Evolutionary conservation across 495 filamentous ascomycete species (phyloP), one percentile per base, ranked within the genome.

Genomic region (Sordaria brevicollis): DNA sequence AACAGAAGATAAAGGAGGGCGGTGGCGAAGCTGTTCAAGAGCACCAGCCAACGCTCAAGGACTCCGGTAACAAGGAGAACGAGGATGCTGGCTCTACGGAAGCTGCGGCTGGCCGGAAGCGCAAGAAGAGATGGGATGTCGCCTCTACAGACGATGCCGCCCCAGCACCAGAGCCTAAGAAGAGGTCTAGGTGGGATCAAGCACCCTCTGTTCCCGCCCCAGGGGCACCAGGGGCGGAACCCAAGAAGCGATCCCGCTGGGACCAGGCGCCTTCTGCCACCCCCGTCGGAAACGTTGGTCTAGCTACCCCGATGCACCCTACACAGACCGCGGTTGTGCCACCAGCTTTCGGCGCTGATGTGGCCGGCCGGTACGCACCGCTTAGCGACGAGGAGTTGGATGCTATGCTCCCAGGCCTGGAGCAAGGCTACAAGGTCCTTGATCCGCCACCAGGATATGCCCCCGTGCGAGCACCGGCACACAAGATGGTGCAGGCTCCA

Each of bases 71-170:
- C 65, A 89, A 93, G 80, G 90, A 93, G 79, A 91, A 91, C 73
- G 84, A 82, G 57, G 88, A 95, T 29, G 83, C 88, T 67, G 89
- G 90, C 25, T 87, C 90, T 17, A 88, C 90, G 31, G 91, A 88
- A 19, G 89, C 85, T 13, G 78, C 85, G 15, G 75, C 76, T 25
- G 89, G 89, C 4, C 86, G 89, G 68, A 97, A 94, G 85, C 88
- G 92, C 73, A 97, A 96, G 84, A 93, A 95, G 83, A 86, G 95
- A 76, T 98, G 95, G 95, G 94, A 97, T 83, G 87, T 93, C 21
- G 81, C 83, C 15, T 79, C 87, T 35, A 78, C 83, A 11, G 80
- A 80, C 29, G 81, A 82, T 39, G 78, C 83, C 19, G 79, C 84
- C 15, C 54, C 75, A 3, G 67, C 73, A 2, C 35, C 73, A 41